These are phyloP conservation scores for Picochlorum sp. DNA, from an alignment of 139 green algal genomes.

Conservation along the genomic window DNA sequence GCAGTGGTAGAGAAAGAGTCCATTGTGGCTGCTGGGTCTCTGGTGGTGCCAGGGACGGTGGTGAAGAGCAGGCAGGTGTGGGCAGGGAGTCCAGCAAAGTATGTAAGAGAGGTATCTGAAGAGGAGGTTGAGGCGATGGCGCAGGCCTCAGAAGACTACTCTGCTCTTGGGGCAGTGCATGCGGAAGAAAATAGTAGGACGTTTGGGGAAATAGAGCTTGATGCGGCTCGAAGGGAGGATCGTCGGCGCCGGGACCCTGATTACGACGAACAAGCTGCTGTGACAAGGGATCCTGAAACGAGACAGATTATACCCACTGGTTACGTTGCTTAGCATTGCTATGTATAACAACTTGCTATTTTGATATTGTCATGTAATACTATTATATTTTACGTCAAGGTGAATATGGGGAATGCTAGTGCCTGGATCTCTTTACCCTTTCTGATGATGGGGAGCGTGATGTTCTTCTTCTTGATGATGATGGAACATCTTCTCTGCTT, in stretches of 20 bases:
- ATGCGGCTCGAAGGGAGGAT: slow-evolving; percentile 30
- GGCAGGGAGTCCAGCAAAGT: slow-evolving; percentile 78
- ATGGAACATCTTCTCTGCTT: neutral
- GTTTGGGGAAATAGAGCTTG: slow-evolving; percentile 39
- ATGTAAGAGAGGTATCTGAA: slow-evolving; percentile 63
- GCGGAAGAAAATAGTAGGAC: slow-evolving; percentile 46
- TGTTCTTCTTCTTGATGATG: neutral
- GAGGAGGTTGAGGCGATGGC: slow-evolving; percentile 67
- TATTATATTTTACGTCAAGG: no score
- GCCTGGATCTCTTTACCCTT: neutral
- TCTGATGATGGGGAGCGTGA: neutral
- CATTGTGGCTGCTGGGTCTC: slow-evolving; percentile 69
- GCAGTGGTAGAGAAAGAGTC: slow-evolving; percentile 55
- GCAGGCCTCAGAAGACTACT: slow-evolving; percentile 64
- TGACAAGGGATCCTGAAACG: slow-evolving; percentile 14
- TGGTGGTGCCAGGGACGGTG: slow-evolving; percentile 60
- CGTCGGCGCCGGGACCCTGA: slow-evolving; percentile 26
- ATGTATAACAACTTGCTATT: neutral
- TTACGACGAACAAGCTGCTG: slow-evolving; percentile 32
- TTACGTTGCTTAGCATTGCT: neutral
- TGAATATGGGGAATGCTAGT: no score
- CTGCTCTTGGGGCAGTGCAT: slow-evolving; percentile 53
- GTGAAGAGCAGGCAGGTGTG: slow-evolving; percentile 82
- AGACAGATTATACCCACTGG: neutral
- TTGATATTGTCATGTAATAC: neutral